Percentiles rank a stretch among this genome's conserved stretches.
Evolutionary conservation across 805 yeast genomes (phyloP).

Genomic region (Ogataea sp.): DNA sequence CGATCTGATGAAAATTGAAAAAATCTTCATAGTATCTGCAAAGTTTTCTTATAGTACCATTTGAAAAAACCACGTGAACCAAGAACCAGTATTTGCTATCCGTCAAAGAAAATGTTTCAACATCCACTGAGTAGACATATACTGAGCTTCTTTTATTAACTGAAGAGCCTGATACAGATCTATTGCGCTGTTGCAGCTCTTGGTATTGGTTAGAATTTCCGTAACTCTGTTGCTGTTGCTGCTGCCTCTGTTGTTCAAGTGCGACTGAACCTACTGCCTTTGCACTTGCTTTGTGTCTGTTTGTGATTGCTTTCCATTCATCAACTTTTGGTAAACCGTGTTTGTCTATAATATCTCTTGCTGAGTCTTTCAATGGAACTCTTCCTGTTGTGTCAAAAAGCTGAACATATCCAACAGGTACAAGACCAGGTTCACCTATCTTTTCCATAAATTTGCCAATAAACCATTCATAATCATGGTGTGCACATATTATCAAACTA

Average conservation of each 20-base stretch:
- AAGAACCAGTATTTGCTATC: constrained; percentile 88
- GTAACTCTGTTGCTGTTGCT: constrained; percentile 8
- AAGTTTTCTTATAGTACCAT: constrained; percentile 62
- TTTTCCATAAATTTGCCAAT: constrained; percentile 94
- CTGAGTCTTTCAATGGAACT: constrained; percentile 43
- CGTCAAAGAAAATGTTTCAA: constrained; percentile 72
- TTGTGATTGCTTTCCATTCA: constrained; percentile 89
- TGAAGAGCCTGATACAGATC: constrained; percentile 7
- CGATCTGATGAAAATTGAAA: constrained; percentile 81
- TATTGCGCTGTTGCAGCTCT: constrained; percentile 4
- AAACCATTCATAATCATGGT: constrained; percentile 94
- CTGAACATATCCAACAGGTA: constrained; percentile 86
- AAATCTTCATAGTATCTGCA: constrained; percentile 94
- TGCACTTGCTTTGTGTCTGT: constrained; percentile 85
- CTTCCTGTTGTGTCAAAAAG: constrained; percentile 70
- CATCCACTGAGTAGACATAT: constrained; percentile 54
- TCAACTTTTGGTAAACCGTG: constrained; percentile 86
- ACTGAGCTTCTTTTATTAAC: constrained; percentile 6
- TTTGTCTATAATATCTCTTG: constrained; percentile 41
- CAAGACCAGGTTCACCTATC: constrained; percentile 94
- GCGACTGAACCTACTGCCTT: constrained; percentile 27
- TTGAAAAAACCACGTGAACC: constrained; percentile 55
- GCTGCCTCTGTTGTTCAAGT: constrained; percentile 6
- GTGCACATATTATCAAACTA: constrained; percentile 88
- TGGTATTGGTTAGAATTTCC: constrained; percentile 6